Evolutionary conservation across 116 monocot species (phyloP).

Genomic region (Phalaenopsis hybrid): DNA sequence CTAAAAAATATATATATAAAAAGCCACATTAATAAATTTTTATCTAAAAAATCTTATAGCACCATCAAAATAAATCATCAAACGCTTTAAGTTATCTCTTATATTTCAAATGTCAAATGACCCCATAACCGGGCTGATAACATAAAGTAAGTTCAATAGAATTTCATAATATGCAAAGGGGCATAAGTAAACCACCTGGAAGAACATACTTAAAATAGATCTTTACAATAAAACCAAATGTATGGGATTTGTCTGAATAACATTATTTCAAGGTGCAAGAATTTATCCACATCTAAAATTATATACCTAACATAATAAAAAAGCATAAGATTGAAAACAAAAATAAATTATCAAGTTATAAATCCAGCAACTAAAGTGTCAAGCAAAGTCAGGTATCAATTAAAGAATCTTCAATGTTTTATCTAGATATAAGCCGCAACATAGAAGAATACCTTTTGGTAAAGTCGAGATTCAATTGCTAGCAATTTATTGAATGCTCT

Average conservation of each 20-base stretch:
- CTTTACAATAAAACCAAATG: background rate
- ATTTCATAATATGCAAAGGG: conserved; percentile 1
- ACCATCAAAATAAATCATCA: background rate
- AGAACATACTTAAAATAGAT: background rate
- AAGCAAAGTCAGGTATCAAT: no score
- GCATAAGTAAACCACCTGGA: background rate
- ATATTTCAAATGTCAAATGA: background rate
- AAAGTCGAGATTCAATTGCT: conserved; percentile 55
- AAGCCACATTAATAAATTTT: background rate
- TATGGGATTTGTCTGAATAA: background rate
- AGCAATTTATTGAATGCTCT: conserved; percentile 71
- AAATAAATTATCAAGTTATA: background rate
- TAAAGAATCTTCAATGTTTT: background rate
- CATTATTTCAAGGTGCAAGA: background rate
- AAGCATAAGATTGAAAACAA: background rate
- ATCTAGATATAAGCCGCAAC: background rate
- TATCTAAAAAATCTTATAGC: background rate
- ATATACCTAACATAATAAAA: background rate
- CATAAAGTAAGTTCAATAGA: background rate
- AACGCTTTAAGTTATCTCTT: background rate
- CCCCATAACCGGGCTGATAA: background rate
- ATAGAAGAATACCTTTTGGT: conserved; percentile 40
- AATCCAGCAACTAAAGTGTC: no score
- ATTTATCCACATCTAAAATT: background rate
- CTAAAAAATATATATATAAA: background rate